A percentile compares a stretch with the other conserved stretches of the same genome.
Conservation (phyloP, 2,329 filamentous ascomycete genomes). For the Colletotrichum spaethianum region DNA sequence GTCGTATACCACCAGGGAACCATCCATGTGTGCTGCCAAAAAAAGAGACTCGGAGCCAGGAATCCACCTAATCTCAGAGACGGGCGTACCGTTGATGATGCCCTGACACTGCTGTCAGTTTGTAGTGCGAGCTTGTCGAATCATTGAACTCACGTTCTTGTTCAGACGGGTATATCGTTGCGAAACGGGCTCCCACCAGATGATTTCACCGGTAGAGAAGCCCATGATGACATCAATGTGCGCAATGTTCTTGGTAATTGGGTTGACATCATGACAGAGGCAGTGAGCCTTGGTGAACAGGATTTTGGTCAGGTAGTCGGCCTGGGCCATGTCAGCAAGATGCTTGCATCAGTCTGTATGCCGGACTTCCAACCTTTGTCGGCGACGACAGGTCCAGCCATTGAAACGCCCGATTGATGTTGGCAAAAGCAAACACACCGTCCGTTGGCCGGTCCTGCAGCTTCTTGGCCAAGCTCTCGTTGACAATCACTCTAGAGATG, state of each 20-base stretch:
- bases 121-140: background rate
- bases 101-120: slow-evolving; percentile 66
- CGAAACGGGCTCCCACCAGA: slow-evolving; percentile 98
- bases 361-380: slow-evolving; percentile 29
- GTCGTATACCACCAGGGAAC: slow-evolving; percentile 92
- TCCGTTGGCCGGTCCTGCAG: slow-evolving; percentile 83
- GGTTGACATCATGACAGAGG: slow-evolving; percentile 93
- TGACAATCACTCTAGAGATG: slow-evolving; percentile 94
- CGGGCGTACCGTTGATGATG: slow-evolving; percentile 86
- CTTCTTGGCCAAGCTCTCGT: slow-evolving; percentile 84
- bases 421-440: slow-evolving; percentile 91
- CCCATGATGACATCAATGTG: slow-evolving; percentile 96
- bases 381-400: slow-evolving; percentile 86
- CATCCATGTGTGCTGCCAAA: slow-evolving; percentile 92
- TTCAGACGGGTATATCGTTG: slow-evolving; percentile 97
- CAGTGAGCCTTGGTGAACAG: slow-evolving; percentile 97
- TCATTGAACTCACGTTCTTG: slow-evolving; percentile 78
- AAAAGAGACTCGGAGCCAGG: slow-evolving; percentile 95
- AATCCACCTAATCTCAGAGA: slow-evolving; percentile 92
- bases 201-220: slow-evolving; percentile 95
- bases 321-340: slow-evolving; percentile 59
- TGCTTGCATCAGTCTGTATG: slow-evolving; percentile 40
- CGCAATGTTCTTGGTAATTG: slow-evolving; percentile 80
- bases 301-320: slow-evolving; percentile 94
- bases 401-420: slow-evolving; percentile 95